These are phyloP conservation scores for Yarrowia sp. DNA, from an alignment of 805 yeast genomes.

Conservation along the genomic window DNA sequence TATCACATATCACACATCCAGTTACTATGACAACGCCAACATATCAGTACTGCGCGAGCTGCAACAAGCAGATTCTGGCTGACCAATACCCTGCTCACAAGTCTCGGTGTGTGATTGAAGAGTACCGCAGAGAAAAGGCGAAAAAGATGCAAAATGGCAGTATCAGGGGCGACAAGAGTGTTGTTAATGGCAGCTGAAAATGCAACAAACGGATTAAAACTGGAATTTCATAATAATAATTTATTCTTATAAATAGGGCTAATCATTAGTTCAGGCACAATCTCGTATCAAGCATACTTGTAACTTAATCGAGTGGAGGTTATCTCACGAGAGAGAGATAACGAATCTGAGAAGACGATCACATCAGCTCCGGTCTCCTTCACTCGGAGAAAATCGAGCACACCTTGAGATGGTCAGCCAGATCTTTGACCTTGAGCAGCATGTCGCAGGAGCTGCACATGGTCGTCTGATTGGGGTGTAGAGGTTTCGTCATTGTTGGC, in stretches of 20 bases:
- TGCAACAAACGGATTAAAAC: no score
- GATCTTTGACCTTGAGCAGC: constrained; percentile 14
- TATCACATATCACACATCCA: not conserved
- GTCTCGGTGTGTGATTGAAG: constrained; percentile 17
- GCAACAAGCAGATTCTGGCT: constrained; percentile 3
- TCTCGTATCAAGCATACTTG: constrained; percentile 7
- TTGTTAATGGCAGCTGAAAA: no score
- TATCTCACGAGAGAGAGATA: not conserved
- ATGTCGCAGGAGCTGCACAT: constrained; percentile 25
- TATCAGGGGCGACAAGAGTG: not conserved
- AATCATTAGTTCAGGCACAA: no score
- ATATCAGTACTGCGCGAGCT: constrained; percentile 6
- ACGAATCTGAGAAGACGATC: no score
- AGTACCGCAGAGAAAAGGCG: constrained; percentile 7
- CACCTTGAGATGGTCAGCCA: constrained; percentile 1
- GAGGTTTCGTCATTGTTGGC: not conserved
- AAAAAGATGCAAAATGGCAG: not conserved
- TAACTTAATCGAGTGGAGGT: not conserved
- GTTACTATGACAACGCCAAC: not conserved
- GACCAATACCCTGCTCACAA: constrained; percentile 9
- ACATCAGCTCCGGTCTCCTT: not conserved
- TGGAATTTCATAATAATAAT: not conserved
- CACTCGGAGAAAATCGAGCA: not conserved
- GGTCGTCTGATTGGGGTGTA: constrained; percentile 17
- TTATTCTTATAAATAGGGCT: not conserved